Percentiles rank a stretch among this genome's conserved stretches.
phyloP scores from a whole-genome alignment of 768 basidiomycete species.

The Kwoniella sp. region DNA sequence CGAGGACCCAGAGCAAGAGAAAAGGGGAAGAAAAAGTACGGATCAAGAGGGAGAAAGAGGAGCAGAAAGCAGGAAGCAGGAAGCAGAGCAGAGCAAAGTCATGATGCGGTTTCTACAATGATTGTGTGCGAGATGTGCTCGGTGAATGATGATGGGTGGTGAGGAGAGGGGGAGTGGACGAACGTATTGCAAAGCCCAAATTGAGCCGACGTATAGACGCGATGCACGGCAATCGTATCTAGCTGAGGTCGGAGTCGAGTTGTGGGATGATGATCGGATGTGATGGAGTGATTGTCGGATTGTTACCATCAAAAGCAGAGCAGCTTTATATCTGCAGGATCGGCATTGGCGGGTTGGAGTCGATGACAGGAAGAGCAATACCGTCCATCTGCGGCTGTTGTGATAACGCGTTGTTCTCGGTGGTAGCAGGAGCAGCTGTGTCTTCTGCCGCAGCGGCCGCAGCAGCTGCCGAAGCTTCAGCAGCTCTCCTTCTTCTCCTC shows the following conservation, averaged over 20 bases:
- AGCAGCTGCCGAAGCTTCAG: background rate
- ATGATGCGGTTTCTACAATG: too few species aligned
- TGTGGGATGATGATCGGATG: background rate
- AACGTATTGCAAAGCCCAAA: too few species aligned
- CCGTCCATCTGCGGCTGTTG: background rate
- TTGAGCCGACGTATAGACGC: background rate
- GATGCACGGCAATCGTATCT: too few species aligned
- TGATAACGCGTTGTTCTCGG: background rate
- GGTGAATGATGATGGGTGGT: background rate
- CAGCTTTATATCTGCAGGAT: background rate
- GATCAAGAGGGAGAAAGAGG: too few species aligned
- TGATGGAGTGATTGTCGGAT: background rate
- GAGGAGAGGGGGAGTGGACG: background rate
- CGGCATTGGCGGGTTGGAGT: background rate
- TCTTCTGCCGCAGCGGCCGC: background rate
- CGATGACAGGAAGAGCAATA: background rate
- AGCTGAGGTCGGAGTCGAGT: too few species aligned
- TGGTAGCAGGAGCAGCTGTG: background rate
- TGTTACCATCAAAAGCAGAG: background rate
- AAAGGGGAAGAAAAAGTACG: too few species aligned
- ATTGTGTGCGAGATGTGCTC: background rate
- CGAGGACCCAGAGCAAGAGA: background rate
- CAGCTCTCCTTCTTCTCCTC: constrained; percentile 1
- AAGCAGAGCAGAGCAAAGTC: too few species aligned
- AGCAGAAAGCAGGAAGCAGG: too few species aligned